Evolutionary conservation across 768 basidiomycete genomes (phyloP), one percentile per base, ranked within the genome.

Genomic region (Suillus sp.): DNA sequence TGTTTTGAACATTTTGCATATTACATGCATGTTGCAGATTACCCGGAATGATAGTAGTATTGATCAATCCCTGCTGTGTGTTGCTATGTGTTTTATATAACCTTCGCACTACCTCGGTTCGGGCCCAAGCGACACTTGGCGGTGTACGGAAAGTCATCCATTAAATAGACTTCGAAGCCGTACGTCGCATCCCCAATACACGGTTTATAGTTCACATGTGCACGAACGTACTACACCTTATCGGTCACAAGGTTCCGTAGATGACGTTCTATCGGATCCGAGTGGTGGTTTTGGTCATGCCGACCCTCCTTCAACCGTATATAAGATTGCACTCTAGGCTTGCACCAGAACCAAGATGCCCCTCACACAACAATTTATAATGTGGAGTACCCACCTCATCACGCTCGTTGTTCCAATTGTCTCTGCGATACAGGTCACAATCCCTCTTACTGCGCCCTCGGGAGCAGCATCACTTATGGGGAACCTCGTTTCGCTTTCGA

Each of bases 401-500:
- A 32, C 40, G 37, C 62, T 43, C 3, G 51, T 61, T 3, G 22
- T 8, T 42, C 53, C 68, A 14, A 61, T 64, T 18, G 64, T 30
- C 60, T 63, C 45, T 34, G 64, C 64, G 3, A 40, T 68, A 42
- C 47, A 77, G 45, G 78, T 86, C 35, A 65, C 79, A 1, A 68
- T 88, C 25, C 78, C 83, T 10, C 64, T 80, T 43, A 61, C 66
- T 11, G 68, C 78, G 22, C 81, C 83, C 1, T 61, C 68, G 4
- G 65, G 55, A 45, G 78, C 84, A 4, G 70, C 75, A 10, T 62
- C 63, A 1, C 72, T 88, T 1, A 73, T 77, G 9, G 78, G 79
- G 8, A 82, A 83, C 13, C 74, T 88, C 14, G 66, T 90, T 34
- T 87, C 86, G 0, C 83, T 90, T 66, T 90, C 88, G 35, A 83